phyloP scores from a whole-genome alignment of 225 moss, liverwort and hornwort species.

The Rhytidiadelphus loreus region DNA sequence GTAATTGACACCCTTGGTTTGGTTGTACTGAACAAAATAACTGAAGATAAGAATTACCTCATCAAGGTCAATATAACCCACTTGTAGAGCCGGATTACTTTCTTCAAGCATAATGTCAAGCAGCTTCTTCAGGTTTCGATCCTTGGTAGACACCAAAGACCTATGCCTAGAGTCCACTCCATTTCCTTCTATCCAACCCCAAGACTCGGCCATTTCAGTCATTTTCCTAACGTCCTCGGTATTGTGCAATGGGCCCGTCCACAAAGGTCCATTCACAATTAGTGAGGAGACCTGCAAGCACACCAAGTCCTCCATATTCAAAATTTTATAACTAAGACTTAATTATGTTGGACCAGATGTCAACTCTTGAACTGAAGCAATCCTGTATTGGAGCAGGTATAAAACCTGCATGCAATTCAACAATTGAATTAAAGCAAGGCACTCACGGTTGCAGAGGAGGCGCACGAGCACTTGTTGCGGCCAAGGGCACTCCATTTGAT shows the following conservation, averaged over 20 bases:
- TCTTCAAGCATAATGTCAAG: constrained; percentile 73
- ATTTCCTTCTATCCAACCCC: constrained; percentile 61
- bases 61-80: constrained; percentile 64
- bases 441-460: constrained; percentile 12
- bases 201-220: constrained; percentile 51
- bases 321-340: neutral
- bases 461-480: constrained; percentile 38
- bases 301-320: neutral
- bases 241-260: constrained; percentile 84
- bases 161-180: constrained; percentile 1
- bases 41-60: constrained; percentile 32
- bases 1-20: neutral
- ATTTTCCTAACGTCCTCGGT: constrained; percentile 44
- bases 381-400: neutral
- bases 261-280: constrained; percentile 67
- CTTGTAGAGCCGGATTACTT: constrained; percentile 69
- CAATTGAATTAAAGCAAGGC: neutral
- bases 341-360: neutral
- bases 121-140: constrained; percentile 61
- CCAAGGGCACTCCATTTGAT: constrained; percentile 70
- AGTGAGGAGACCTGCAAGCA: constrained; percentile 44
- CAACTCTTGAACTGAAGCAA: neutral
- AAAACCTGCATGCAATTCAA: neutral
- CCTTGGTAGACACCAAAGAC: constrained; percentile 13
- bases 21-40: neutral